These are phyloP conservation scores for Kappamyces sp. DNA, from an alignment of 192 early-diverging fungal genomes.

Conservation along the genomic window DNA sequence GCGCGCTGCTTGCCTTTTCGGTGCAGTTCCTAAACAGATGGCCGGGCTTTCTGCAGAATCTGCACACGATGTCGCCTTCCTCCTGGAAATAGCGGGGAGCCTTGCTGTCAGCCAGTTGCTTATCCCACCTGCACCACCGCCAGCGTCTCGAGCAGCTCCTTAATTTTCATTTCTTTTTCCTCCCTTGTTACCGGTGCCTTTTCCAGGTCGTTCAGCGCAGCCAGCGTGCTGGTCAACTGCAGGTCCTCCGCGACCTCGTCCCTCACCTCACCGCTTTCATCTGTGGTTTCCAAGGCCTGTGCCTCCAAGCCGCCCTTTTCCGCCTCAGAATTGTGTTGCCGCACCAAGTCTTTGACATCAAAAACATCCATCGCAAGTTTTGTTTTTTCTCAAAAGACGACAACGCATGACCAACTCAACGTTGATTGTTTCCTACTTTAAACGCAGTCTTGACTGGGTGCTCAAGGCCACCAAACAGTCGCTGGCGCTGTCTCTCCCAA, in stretches of 20 bases:
- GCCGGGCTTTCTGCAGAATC: conserved; percentile 13
- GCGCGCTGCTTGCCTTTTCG: not conserved
- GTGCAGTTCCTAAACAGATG: conserved; percentile 3
- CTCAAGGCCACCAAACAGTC: conserved; percentile 17
- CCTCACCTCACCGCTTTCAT: no score
- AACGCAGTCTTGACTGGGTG: conserved; percentile 28
- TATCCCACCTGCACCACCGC: no score
- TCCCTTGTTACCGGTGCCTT: not conserved
- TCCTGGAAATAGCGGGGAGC: not conserved
- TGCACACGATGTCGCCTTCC: not conserved
- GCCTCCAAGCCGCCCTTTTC: no score
- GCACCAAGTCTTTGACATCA: no score
- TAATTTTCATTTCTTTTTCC: conserved; percentile 11
- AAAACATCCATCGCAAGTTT: no score
- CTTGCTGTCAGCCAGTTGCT: no score
- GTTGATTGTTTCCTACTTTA: conserved; percentile 2
- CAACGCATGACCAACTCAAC: no score
- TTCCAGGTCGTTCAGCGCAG: not conserved
- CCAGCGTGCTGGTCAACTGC: no score
- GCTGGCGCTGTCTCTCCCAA: conserved; percentile 14
- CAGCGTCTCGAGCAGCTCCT: not conserved
- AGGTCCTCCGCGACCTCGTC: no score
- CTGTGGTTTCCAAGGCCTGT: no score
- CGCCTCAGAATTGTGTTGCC: no score
- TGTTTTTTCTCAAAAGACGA: no score